phyloP scores from a whole-genome alignment of 441 rosid species.

The Pelargonium myrrhifolium region DNA sequence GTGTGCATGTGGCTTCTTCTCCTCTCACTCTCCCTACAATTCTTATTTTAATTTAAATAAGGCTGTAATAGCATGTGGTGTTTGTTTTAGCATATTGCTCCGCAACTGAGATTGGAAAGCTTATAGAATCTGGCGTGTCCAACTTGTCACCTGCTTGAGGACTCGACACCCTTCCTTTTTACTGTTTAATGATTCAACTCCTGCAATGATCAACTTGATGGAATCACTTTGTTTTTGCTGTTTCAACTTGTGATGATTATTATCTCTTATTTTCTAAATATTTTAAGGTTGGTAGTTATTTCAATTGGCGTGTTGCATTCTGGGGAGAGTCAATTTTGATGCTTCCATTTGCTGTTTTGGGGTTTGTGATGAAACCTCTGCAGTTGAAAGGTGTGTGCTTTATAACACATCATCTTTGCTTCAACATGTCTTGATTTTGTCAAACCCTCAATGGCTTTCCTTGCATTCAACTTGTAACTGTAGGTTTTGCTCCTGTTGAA shows the following conservation, averaged over 20 bases:
- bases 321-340: slow-evolving; percentile 79
- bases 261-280: slow-evolving; percentile 14
- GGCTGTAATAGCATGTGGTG: not conserved
- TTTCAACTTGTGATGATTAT: not conserved
- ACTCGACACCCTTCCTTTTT: not conserved
- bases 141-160: not conserved
- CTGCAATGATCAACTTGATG: not conserved
- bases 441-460: slow-evolving; percentile 4
- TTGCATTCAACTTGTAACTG: slow-evolving; percentile 19
- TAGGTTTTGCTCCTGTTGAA: slow-evolving; percentile 65
- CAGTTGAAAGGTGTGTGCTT: slow-evolving; percentile 64
- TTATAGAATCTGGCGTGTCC: not conserved
- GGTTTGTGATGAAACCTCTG: slow-evolving; percentile 71
- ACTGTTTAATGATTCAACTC: not conserved
- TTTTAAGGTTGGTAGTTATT: slow-evolving; percentile 57
- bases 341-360: slow-evolving; percentile 69
- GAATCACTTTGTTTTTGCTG: not conserved
- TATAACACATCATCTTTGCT: slow-evolving; percentile 9
- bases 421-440: slow-evolving; percentile 2
- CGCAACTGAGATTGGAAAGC: not conserved
- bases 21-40: not conserved
- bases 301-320: slow-evolving; percentile 79
- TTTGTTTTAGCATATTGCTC: not conserved
- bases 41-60: not conserved
- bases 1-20: not conserved